phyloP scores from a whole-genome alignment of 768 basidiomycete species.

The Naematelia aurantialba region DNA sequence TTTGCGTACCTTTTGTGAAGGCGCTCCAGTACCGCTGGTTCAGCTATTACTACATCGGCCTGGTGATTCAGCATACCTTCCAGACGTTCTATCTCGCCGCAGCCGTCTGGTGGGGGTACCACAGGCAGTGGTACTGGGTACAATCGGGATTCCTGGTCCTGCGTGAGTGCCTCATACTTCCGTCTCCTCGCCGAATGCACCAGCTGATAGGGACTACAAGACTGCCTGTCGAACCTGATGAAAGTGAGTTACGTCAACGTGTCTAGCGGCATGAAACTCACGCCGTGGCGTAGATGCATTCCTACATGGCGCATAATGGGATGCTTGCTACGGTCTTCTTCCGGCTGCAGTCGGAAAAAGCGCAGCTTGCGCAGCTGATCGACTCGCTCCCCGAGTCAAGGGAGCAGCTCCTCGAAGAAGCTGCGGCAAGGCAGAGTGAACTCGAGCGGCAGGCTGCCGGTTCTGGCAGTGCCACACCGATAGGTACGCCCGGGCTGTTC shows the following conservation, averaged over 20 bases:
- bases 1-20: constrained; percentile 78
- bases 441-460: constrained; percentile 23
- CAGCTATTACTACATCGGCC: constrained; percentile 70
- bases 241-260: constrained; percentile 33
- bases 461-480: constrained; percentile 10
- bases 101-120: constrained; percentile 85
- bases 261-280: not conserved
- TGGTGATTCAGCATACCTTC: constrained; percentile 71
- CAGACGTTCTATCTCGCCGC: constrained; percentile 70
- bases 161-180: constrained; percentile 32
- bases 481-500: constrained; percentile 20
- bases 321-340: constrained; percentile 59
- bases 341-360: constrained; percentile 52
- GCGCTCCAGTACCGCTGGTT: constrained; percentile 75
- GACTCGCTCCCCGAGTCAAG: constrained; percentile 33
- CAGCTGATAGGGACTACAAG: constrained; percentile 54
- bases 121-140: constrained; percentile 95
- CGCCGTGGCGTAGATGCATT: constrained; percentile 70
- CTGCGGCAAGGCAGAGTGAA: constrained; percentile 17
- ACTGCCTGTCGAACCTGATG: constrained; percentile 63
- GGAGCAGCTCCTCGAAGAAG: constrained; percentile 29
- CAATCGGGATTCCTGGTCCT: constrained; percentile 57
- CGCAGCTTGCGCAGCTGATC: constrained; percentile 46
- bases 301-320: constrained; percentile 84
- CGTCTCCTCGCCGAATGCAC: not conserved